Evolutionary conservation across 192 early-diverging fungal genomes (phyloP).

Genomic region (Umbelopsis isabellina): DNA sequence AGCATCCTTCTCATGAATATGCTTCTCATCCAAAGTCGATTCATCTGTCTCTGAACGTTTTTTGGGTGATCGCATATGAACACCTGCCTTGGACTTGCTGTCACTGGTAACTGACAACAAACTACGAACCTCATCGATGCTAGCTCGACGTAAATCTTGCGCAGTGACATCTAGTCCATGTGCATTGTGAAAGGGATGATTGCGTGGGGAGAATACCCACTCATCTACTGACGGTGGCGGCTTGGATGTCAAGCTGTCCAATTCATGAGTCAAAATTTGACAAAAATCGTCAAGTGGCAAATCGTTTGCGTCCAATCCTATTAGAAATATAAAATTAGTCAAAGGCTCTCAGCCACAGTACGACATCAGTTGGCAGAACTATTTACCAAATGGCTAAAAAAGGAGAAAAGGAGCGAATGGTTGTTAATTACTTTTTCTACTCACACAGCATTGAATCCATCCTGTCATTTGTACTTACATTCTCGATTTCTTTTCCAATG

Average conservation of each 20-base stretch:
- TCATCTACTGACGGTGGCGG: constrained; percentile 28
- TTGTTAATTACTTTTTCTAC: constrained; percentile 43
- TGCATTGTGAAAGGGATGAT: constrained; percentile 36
- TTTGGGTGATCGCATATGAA: not conserved
- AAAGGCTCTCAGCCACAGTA: constrained; percentile 16
- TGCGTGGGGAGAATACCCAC: constrained; percentile 46
- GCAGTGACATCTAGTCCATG: constrained; percentile 31
- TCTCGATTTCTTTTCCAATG: constrained; percentile 91
- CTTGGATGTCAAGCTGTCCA: constrained; percentile 21
- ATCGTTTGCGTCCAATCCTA: constrained; percentile 13
- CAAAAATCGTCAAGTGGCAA: constrained; percentile 13
- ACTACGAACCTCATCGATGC: constrained; percentile 41
- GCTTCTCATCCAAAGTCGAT: constrained; percentile 1
- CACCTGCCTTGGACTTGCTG: not conserved
- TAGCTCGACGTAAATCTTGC: constrained; percentile 32
- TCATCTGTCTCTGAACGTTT: not conserved
- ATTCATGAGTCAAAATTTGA: constrained; percentile 10
- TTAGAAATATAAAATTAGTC: not conserved
- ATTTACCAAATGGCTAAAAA: constrained; percentile 16
- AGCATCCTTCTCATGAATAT: not conserved
- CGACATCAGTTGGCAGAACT: not conserved
- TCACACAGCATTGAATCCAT: constrained; percentile 72
- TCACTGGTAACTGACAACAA: constrained; percentile 28
- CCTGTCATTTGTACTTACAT: constrained; percentile 75
- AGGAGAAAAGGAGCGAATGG: not conserved